Evolutionary conservation across 371 early-diverging fungal species (phyloP).

Genomic region (Ecytonucleospora hepatopenaei): DNA sequence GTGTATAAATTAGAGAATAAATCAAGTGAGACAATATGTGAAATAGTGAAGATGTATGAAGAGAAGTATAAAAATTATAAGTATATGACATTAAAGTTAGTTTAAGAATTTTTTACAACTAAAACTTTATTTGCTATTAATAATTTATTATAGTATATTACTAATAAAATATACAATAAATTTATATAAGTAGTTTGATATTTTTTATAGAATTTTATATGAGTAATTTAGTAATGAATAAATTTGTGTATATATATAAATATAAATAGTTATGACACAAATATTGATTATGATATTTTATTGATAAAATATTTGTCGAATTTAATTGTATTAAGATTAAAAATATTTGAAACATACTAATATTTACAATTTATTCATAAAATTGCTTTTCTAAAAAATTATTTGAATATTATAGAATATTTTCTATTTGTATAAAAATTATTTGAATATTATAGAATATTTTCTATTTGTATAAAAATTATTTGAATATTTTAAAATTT

Average conservation of each 20-base stretch:
- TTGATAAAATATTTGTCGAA: not conserved
- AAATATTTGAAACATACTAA: not conserved
- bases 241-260: too few species aligned
- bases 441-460: too few species aligned
- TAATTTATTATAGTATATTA: not conserved
- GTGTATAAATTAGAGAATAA: too few species aligned
- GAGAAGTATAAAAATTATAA: constrained; percentile 2
- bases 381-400: not conserved
- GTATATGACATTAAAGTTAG: not conserved
- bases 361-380: not conserved
- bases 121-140: too few species aligned
- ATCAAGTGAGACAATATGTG: not conserved
- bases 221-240: too few species aligned
- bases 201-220: too few species aligned
- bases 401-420: not conserved
- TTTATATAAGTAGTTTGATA: too few species aligned
- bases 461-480: too few species aligned
- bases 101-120: not conserved
- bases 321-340: not conserved
- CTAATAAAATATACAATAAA: too few species aligned
- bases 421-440: not conserved
- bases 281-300: too few species aligned
- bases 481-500: too few species aligned
- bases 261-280: too few species aligned
- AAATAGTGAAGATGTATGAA: not conserved